Evolutionary conservation across 345 rosid genomes (phyloP).

Genomic region (Arabis alpina): DNA sequence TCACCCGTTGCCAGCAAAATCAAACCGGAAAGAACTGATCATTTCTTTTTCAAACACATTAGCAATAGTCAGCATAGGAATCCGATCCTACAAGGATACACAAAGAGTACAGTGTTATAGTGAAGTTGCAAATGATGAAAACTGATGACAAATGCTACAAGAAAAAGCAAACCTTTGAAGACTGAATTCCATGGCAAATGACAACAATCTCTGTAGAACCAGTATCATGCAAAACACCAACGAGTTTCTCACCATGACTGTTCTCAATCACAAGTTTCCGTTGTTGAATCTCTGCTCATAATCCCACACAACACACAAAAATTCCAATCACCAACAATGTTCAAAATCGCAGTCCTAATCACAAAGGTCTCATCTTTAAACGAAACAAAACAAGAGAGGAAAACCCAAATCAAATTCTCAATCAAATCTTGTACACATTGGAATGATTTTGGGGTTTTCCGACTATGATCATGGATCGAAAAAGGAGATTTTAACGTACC

Average conservation of each 20-base stretch:
- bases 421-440: background rate
- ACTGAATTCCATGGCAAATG: conserved; percentile 85
- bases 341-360: background rate
- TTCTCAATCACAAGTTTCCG: conserved; percentile 58
- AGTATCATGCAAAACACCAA: conserved; percentile 77
- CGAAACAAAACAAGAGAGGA: background rate
- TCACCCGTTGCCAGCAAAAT: conserved; percentile 94
- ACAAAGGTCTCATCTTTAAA: background rate
- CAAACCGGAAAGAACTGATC: conserved; percentile 76
- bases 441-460: background rate
- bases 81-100: conserved; percentile 51
- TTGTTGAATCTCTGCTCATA: conserved; percentile 33
- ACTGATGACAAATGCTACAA: background rate
- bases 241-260: conserved; percentile 71
- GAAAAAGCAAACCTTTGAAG: conserved; percentile 62
- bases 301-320: background rate
- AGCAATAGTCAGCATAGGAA: conserved; percentile 76
- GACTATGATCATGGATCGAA: background rate
- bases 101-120: background rate
- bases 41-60: conserved; percentile 55
- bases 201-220: conserved; percentile 74
- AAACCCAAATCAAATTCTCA: background rate
- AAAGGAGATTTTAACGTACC: conserved; percentile 39
- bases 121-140: background rate
- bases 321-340: background rate